Conservation (phyloP, 306 rosid species). For the Alnus glutinosa region DNA sequence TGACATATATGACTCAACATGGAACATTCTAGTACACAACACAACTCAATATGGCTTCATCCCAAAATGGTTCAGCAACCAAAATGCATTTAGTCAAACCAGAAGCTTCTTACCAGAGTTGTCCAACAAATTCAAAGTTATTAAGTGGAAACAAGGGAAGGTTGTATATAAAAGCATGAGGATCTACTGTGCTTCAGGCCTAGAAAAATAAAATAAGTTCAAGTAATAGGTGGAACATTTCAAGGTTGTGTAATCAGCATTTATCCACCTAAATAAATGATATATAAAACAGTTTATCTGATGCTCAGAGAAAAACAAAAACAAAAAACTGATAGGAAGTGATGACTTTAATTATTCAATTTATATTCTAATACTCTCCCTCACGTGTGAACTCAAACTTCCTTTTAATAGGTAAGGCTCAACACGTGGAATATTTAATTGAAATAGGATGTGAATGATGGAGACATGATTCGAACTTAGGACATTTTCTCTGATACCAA, state of each 20-base stretch:
- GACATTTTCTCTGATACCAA: no score
- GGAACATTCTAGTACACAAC: not conserved
- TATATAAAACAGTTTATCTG: not conserved
- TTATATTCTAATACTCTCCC: no score
- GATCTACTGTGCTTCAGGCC: not conserved
- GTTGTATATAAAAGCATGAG: not conserved
- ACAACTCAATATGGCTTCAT: not conserved
- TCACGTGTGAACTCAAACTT: no score
- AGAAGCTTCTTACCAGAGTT: constrained; percentile 1
- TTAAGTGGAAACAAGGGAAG: not conserved
- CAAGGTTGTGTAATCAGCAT: not conserved
- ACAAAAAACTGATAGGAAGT: no score
- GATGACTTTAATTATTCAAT: no score
- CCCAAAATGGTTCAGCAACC: not conserved
- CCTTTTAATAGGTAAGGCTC: no score
- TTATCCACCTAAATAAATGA: not conserved
- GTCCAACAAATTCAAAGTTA: not conserved
- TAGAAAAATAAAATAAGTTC: not conserved
- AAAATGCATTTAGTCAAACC: not conserved
- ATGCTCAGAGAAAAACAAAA: no score
- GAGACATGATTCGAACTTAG: no score
- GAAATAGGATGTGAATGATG: no score
- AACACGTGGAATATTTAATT: no score
- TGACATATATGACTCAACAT: not conserved
- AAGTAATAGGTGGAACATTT: not conserved